phyloP scores from a whole-genome alignment of 371 early-diverging fungal species.

The Apophysomyces ossiformis region DNA sequence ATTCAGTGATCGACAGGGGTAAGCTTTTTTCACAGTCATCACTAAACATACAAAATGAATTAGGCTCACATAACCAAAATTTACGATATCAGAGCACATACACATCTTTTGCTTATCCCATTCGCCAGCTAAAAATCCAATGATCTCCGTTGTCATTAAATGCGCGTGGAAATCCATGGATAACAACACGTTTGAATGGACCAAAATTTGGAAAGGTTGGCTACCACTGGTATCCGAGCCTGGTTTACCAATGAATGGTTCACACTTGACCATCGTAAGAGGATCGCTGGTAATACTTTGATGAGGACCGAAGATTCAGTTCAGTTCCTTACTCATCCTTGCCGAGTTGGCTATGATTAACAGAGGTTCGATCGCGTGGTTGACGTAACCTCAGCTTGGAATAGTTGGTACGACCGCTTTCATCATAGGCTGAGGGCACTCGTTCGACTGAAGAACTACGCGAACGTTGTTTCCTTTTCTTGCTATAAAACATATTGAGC shows the following conservation, averaged over 20 bases:
- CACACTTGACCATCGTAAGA: slow-evolving; percentile 83
- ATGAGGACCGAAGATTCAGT: not conserved
- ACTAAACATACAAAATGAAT: slow-evolving; percentile 25
- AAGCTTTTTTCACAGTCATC: slow-evolving; percentile 65
- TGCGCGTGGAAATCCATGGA: slow-evolving; percentile 92
- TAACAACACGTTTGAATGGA: slow-evolving; percentile 77
- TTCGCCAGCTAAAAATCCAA: slow-evolving; percentile 83
- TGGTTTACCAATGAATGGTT: slow-evolving; percentile 73
- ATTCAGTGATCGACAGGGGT: slow-evolving; percentile 76
- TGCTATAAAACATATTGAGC: slow-evolving; percentile 1
- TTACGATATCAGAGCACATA: slow-evolving; percentile 18
- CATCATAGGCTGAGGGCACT: slow-evolving; percentile 31
- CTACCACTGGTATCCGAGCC: slow-evolving; percentile 66
- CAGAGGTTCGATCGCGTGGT: slow-evolving; percentile 38
- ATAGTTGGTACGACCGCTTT: slow-evolving; percentile 50
- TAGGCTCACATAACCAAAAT: not conserved
- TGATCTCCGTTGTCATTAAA: slow-evolving; percentile 83
- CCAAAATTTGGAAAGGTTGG: slow-evolving; percentile 78
- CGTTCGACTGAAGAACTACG: not conserved
- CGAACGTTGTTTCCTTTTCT: not conserved
- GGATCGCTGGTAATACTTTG: slow-evolving; percentile 58
- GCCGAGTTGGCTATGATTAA: slow-evolving; percentile 38
- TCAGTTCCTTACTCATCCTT: slow-evolving; percentile 39
- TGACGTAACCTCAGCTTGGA: slow-evolving; percentile 44
- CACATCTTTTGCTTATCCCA: slow-evolving; percentile 64